Evolutionary conservation across 2,329 filamentous ascomycete species (phyloP), one percentile per base, ranked within the genome.

Genomic region (Xenoacremonium recifei): DNA sequence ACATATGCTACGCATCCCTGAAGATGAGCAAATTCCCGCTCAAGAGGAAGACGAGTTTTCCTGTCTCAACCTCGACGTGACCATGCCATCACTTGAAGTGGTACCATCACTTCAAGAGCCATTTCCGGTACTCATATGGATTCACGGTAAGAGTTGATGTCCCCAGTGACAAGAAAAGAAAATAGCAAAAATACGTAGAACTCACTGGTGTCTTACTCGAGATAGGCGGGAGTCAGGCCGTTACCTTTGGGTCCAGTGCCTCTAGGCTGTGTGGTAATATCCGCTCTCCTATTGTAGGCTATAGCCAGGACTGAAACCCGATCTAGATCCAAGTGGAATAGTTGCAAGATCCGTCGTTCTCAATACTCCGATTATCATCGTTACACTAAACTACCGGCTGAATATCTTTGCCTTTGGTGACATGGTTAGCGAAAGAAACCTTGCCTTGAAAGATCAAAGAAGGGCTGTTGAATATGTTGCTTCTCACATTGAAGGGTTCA

Each of bases 61-160:
- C 4, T 40, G 39, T 10, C 34, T 49, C 5, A 40, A 21, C 4
- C 17, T 49, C 4, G 43, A 43, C 13, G 13, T 27, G 9, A 27
- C 23, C 9, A 27, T 7, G 7, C 23, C 23, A 7, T 13, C 23
- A 27, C 13, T n/a, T n/a, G n/a, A n/a, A n/a, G n/a, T n/a, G n/a
- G n/a, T n/a, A n/a, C n/a, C n/a, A n/a, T n/a, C n/a, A n/a, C n/a
- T n/a, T n/a, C n/a, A n/a, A n/a, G 23, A 13, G 23, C 40, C 45
- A 2, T 38, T 71, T 1, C 71, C 70, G 1, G 69, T 74, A 10
- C 35, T 72, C 7, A 44, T 73, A 10, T 74, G 70, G 68, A 69
- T 74, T 13, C 67, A 74, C 44, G 71, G 71, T 61, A 48, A 5
- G 6, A 1, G n/a, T 16, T n/a, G n/a, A n/a, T n/a, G n/a, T n/a